These are phyloP conservation scores for Podaxis rugospora DNA, from an alignment of 768 basidiomycete genomes.

Conservation along the genomic window DNA sequence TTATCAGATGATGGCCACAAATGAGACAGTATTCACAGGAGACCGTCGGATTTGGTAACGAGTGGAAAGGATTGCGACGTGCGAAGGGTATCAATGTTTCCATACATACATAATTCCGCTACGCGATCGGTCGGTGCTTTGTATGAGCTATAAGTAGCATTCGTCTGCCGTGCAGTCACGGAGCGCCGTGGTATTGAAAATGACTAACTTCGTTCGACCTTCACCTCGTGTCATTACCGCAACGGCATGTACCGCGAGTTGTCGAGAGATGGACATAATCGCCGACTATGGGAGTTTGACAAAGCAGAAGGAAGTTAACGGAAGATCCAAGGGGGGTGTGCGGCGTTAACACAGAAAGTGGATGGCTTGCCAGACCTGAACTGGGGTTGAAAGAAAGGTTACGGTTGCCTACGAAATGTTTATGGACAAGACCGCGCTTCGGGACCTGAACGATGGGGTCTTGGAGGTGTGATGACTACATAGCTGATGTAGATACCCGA, in stretches of 20 bases:
- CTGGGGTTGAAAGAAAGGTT: background rate
- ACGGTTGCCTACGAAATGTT: background rate
- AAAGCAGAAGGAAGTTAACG: background rate
- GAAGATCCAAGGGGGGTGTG: background rate
- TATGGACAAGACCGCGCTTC: background rate
- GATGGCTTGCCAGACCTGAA: background rate
- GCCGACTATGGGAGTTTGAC: background rate
- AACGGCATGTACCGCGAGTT: constrained; percentile 2
- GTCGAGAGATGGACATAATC: background rate
- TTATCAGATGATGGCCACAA: constrained; percentile 17
- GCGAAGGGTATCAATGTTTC: background rate
- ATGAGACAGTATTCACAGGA: constrained; percentile 9
- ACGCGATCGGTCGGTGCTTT: background rate
- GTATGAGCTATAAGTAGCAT: background rate
- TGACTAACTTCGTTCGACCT: background rate
- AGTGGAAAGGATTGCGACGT: background rate
- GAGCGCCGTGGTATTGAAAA: constrained; percentile 6
- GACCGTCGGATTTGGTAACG: constrained; percentile 12
- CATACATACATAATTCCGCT: background rate
- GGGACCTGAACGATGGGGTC: background rate
- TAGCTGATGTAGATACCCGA: background rate
- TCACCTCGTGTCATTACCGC: constrained; percentile 3
- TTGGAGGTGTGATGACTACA: background rate
- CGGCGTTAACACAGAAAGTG: background rate
- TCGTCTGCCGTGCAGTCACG: background rate